Percentiles rank a stretch among this genome's conserved stretches.
Evolutionary conservation across 768 basidiomycete species (phyloP).

Genomic region (Collybiopsis luxurians): DNA sequence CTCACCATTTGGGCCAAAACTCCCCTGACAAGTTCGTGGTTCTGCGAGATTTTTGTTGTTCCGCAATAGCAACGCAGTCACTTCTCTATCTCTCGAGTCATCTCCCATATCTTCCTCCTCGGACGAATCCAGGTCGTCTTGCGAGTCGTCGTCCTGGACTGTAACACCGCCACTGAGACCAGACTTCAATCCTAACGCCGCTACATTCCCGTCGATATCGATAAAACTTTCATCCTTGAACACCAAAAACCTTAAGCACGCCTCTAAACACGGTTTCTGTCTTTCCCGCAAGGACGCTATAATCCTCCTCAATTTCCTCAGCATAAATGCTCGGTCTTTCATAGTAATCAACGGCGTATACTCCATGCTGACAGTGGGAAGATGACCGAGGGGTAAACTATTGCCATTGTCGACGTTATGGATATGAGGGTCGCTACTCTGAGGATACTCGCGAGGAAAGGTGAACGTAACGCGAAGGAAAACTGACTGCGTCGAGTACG

Average conservation of each 20-base stretch:
- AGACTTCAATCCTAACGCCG: neutral
- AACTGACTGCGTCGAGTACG: constrained; percentile 40
- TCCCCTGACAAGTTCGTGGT: constrained; percentile 82
- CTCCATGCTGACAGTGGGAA: constrained; percentile 69
- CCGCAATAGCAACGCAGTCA: constrained; percentile 52
- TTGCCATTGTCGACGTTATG: neutral
- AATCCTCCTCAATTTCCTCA: constrained; percentile 59
- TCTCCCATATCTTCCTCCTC: constrained; percentile 54
- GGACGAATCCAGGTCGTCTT: constrained; percentile 55
- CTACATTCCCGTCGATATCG: neutral
- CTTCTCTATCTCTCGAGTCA: constrained; percentile 40
- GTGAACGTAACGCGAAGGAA: constrained; percentile 88
- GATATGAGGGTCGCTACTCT: constrained; percentile 56
- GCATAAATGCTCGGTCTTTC: constrained; percentile 73
- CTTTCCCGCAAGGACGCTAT: constrained; percentile 55
- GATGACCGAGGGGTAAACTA: neutral
- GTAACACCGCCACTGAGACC: neutral
- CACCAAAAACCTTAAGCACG: constrained; percentile 78
- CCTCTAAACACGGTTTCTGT: constrained; percentile 81
- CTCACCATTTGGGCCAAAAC: constrained; percentile 86
- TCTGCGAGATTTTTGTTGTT: constrained; percentile 79
- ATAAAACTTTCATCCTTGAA: constrained; percentile 54
- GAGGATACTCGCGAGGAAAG: constrained; percentile 83
- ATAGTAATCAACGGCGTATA: constrained; percentile 77
- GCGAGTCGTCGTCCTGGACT: constrained; percentile 32